Base-by-base conservation (phyloP, 345 rosid genomes). In the Eutrema heterophyllum region DNA sequence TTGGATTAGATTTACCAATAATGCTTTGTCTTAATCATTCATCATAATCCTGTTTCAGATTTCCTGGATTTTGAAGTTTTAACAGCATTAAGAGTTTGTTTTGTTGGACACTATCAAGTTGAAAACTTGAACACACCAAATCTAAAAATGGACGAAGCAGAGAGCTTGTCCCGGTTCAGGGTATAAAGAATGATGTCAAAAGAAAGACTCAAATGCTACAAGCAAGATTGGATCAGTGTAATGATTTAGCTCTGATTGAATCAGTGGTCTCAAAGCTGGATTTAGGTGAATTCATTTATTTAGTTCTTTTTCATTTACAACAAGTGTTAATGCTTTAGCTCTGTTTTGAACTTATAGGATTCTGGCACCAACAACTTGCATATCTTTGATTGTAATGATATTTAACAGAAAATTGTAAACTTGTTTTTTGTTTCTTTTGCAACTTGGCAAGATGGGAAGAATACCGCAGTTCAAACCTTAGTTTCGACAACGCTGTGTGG, bases 351-450 rank as follows among this genome's bases (percentile, higher is more conserved):
- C 9, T n/a, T 74, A 13, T 59, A 93, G 97, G 92, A 91, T 93
- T 76, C 85, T 93, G 63, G 96, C 97, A 30, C 98, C 98, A 68
- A 93, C 98, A 54, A 93, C 94, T 46, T 93, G n/a, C n/a, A n/a
- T n/a, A n/a, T n/a, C n/a, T n/a, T n/a, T n/a, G n/a, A n/a, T n/a
- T n/a, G n/a, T n/a, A n/a, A n/a, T n/a, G n/a, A n/a, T n/a, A n/a
- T n/a, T n/a, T n/a, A n/a, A n/a, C n/a, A n/a, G n/a, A n/a, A n/a
- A n/a, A n/a, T n/a, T n/a, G n/a, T n/a, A n/a, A n/a, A n/a, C n/a
- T n/a, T n/a, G n/a, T n/a, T n/a, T n/a, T n/a, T n/a, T n/a, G n/a
- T n/a, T n/a, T n/a, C n/a, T n/a, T n/a, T n/a, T n/a, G n/a, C n/a
- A n/a, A n/a, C n/a, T n/a, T n/a, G n/a, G n/a, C n/a, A n/a, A n/a